Conservation (phyloP, 495 filamentous ascomycete genomes). For the Gamarada debralockiae region DNA sequence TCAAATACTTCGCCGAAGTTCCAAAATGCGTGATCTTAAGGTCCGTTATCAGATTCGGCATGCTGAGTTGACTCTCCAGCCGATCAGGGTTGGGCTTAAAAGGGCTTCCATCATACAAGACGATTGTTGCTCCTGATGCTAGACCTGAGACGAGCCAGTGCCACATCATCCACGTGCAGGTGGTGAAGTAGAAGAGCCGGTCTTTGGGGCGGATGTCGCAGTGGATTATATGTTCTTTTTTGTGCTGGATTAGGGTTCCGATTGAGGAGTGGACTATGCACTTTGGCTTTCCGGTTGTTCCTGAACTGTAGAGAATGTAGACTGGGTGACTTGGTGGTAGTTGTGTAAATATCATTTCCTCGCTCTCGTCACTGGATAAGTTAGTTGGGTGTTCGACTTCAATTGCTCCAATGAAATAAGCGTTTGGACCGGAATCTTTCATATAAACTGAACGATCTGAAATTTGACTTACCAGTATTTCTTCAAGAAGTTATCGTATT, state of each 20-base stretch:
- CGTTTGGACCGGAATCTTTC: too few relatives aligned
- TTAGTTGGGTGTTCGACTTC: too few relatives aligned
- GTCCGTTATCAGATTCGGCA: conserved; percentile 53
- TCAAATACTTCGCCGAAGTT: conserved; percentile 83
- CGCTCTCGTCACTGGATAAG: conserved; percentile 19
- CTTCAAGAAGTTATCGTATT: conserved; percentile 54
- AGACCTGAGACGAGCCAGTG: conserved; percentile 51
- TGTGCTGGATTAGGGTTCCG: conserved; percentile 53
- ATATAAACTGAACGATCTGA: too few relatives aligned
- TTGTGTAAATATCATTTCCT: conserved; percentile 58
- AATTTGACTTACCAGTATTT: conserved; percentile 43
- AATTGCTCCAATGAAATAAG: too few relatives aligned
- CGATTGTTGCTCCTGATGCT: conserved; percentile 48
- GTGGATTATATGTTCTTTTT: conserved; percentile 62
- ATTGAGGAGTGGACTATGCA: conserved; percentile 69
- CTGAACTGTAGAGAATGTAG: conserved; percentile 65
- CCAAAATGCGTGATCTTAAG: conserved; percentile 61
- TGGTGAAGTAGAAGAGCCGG: conserved; percentile 43
- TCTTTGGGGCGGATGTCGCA: conserved; percentile 43
- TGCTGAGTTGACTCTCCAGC: conserved; percentile 30
- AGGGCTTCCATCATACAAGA: conserved; percentile 76
- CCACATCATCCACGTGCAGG: conserved; percentile 80
- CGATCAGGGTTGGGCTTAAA: conserved; percentile 62
- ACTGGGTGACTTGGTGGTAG: conserved; percentile 67
- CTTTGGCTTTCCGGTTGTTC: conserved; percentile 71